These are phyloP conservation scores for Chaetothyriales sp. DNA, from an alignment of 2,329 filamentous ascomycete species.

Conservation along the genomic window DNA sequence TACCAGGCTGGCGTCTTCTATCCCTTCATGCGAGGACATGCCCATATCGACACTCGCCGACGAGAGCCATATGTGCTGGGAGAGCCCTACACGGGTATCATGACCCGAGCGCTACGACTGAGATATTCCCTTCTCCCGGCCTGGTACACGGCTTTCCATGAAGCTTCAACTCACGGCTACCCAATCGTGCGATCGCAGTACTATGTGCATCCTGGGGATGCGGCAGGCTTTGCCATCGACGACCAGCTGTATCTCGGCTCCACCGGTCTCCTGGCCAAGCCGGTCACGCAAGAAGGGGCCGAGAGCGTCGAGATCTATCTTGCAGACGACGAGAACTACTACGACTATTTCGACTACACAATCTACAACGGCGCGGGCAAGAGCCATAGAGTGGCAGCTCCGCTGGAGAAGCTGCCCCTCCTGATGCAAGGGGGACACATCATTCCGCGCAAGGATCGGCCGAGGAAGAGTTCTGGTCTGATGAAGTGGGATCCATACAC, in stretches of 20 bases:
- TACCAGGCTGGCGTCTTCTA: conserved; percentile 96
- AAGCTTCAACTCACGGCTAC: conserved; percentile 66
- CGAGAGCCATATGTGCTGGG: conserved; percentile 83
- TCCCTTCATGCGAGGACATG: conserved; percentile 94
- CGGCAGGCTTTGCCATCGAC: conserved; percentile 75
- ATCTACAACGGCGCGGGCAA: conserved; percentile 60
- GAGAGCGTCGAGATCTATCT: conserved; percentile 68
- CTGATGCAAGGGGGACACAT: conserved; percentile 90
- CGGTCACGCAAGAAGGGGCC: conserved; percentile 65
- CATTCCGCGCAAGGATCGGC: conserved; percentile 76
- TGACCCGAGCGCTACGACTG: conserved; percentile 74
- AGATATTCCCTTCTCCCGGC: conserved; percentile 80
- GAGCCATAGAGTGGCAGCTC: conserved; percentile 55
- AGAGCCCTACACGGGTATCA: conserved; percentile 72
- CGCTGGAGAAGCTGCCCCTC: conserved; percentile 74
- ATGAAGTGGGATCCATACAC: conserved; percentile 97
- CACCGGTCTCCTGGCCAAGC: conserved; percentile 85
- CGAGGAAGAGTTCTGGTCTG: conserved; percentile 67
- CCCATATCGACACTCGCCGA: conserved; percentile 88
- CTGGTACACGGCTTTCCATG: conserved; percentile 95
- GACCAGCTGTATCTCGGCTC: conserved; percentile 85
- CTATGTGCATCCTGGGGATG: conserved; percentile 77
- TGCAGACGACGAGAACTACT: conserved; percentile 79
- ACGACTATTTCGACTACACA: conserved; percentile 86
- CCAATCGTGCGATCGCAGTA: conserved; percentile 88